phyloP scores from a whole-genome alignment of 176 grass and related monocot species.

The Oryza glaberrima region DNA sequence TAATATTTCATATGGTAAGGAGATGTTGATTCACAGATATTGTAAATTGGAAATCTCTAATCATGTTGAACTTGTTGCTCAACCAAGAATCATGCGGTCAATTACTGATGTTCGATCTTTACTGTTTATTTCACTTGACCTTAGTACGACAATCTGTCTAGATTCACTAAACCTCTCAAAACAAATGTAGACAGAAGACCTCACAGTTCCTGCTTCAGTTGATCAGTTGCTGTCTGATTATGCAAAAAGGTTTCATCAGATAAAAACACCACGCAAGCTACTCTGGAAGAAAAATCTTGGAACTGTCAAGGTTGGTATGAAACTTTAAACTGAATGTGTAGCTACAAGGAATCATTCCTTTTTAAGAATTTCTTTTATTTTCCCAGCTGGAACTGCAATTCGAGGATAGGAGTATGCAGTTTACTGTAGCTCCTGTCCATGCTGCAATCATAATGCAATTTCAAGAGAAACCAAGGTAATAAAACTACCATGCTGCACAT shows the following conservation, averaged over 20 bases:
- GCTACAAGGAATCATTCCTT: neutral
- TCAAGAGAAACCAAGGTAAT: conserved; percentile 85
- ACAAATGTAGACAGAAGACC: conserved; percentile 75
- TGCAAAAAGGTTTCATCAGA: conserved; percentile 91
- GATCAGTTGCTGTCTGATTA: conserved; percentile 84
- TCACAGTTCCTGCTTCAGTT: conserved; percentile 76
- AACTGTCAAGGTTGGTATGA: conserved; percentile 79
- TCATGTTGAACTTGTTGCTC: neutral
- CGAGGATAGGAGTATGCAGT: conserved; percentile 83
- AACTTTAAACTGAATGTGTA: conserved; percentile 25
- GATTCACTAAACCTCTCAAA: conserved; percentile 30
- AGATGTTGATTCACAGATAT: neutral
- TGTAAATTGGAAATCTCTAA: neutral
- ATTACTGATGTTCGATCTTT: neutral
- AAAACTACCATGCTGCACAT: conserved; percentile 32
- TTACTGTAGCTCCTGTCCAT: conserved; percentile 91
- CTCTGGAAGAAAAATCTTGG: conserved; percentile 99
- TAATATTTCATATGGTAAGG: neutral
- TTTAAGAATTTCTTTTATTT: conserved; percentile 20
- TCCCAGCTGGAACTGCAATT: conserved; percentile 92
- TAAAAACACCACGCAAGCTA: conserved; percentile 95
- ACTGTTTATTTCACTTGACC: conserved; percentile 14
- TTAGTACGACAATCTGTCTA: neutral
- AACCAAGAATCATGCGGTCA: conserved; percentile 2
- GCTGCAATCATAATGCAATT: conserved; percentile 97